Conservation (phyloP, 1,284 basidiomycete genomes). For the Rhodotorula sp. region DNA sequence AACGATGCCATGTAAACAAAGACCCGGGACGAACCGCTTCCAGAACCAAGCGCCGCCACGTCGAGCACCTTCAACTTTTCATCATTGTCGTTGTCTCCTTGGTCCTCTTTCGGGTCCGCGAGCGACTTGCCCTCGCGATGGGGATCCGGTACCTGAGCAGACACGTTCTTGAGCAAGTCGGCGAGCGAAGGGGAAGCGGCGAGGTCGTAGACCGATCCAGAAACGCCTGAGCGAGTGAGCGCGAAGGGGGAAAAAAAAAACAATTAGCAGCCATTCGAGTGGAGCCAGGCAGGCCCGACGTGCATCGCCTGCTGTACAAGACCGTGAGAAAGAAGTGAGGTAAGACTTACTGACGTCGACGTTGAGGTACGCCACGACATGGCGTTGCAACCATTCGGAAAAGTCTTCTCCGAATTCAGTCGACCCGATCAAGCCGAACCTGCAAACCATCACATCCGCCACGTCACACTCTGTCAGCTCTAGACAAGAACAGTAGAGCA, state of each 20-base stretch:
- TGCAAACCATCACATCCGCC: neutral
- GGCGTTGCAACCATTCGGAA: constrained; percentile 43
- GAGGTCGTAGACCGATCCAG: constrained; percentile 63
- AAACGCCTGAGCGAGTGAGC: constrained; percentile 54
- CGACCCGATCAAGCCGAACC: constrained; percentile 77
- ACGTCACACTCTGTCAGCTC: too few species aligned
- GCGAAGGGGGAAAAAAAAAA: neutral
- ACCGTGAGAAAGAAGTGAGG: too few species aligned
- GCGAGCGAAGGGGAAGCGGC: constrained; percentile 72
- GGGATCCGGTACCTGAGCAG: constrained; percentile 64
- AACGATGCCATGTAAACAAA: constrained; percentile 47
- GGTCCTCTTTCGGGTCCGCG: constrained; percentile 26
- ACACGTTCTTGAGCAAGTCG: constrained; percentile 65
- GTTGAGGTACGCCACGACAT: constrained; percentile 80
- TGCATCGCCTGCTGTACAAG: too few species aligned
- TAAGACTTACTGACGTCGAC: constrained; percentile 57
- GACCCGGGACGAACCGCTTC: constrained; percentile 33
- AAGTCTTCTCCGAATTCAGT: constrained; percentile 53
- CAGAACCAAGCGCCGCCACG: constrained; percentile 25
- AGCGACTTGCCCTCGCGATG: constrained; percentile 45
- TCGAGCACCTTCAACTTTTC: neutral
- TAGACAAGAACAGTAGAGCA: constrained; percentile 77
- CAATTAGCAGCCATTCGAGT: neutral
- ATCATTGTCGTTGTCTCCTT: constrained; percentile 1
- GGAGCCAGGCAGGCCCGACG: too few species aligned